phyloP scores from a whole-genome alignment of 306 rosid species.

The Carpinus viminea region DNA sequence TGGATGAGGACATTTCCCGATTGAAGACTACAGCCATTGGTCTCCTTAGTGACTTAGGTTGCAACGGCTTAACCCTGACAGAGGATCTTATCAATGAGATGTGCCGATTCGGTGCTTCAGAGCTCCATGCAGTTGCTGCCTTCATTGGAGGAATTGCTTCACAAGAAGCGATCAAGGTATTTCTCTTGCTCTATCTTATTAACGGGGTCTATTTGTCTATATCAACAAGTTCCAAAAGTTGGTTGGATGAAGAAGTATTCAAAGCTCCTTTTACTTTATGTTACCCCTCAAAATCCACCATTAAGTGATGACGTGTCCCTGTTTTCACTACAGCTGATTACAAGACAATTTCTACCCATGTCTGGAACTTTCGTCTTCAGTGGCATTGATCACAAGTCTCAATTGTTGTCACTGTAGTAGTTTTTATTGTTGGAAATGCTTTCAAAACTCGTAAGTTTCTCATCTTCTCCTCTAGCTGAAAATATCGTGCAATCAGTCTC shows the following conservation, averaged over 20 bases:
- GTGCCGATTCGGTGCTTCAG: constrained; percentile 97
- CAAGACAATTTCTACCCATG: constrained; percentile 93
- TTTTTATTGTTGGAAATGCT: constrained; percentile 12
- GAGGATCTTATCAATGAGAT: constrained; percentile 97
- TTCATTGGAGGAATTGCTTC: constrained; percentile 96
- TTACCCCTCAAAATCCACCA: not conserved
- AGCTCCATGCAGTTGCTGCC: constrained; percentile 93
- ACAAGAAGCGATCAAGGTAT: constrained; percentile 95
- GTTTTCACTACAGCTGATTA: constrained; percentile 64
- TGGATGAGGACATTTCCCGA: constrained; percentile 93
- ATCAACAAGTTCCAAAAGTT: not conserved
- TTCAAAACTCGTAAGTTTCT: constrained; percentile 27
- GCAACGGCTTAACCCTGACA: constrained; percentile 73
- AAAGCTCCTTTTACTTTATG: not conserved
- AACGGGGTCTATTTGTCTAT: constrained; percentile 5
- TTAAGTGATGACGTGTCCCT: not conserved
- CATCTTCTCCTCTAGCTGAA: not conserved
- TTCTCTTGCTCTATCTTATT: constrained; percentile 14
- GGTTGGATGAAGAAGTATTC: not conserved
- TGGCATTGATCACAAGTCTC: constrained; percentile 95
- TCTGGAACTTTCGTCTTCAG: constrained; percentile 86
- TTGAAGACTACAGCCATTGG: constrained; percentile 80
- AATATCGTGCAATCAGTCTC: constrained; percentile 11
- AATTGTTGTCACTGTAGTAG: constrained; percentile 60
- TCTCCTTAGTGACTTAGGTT: constrained; percentile 85